Evolutionary conservation across 306 rosid genomes (phyloP), one percentile per base, ranked within the genome.

Genomic region (Sindora glabra): DNA sequence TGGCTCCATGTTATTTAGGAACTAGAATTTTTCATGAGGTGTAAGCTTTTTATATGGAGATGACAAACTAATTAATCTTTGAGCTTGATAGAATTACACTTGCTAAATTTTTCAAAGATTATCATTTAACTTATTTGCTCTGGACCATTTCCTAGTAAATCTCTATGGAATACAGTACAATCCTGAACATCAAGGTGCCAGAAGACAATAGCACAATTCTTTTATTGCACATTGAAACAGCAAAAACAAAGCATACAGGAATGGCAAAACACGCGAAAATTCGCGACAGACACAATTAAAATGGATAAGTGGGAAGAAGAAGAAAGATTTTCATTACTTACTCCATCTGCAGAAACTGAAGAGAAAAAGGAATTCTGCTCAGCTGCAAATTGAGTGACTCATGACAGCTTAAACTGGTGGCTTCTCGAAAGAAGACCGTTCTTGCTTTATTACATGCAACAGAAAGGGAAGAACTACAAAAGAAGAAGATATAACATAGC

Each of bases 281-380:
- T 8, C 3, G 10, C n/a, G n/a, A 11, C n/a, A 38, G 54, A 56
- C 19, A 67, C 19, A 68, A 60, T 10, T 0, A 37, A 27, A 56
- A 56, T 13, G 44, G 7, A 9, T 66, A 64, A 12, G 59, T 9
- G 33, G 9, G 18, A 48, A 12, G 59, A 12, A 39, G 9, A 14
- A 48, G 25, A 64, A 49, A 27, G 26, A 19, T 61, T 48, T 29
- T 74, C 44, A 56, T 71, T 73, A 73, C 75, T 50, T 50, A 64
- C 72, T 30, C n/a, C 41, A 63, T 67, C 65, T 59, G 76, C 79
- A 68, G 81, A 54, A 64, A 56, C 75, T 50, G 70, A 67, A 49
- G 70, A 41, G 38, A 60, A n/a, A 60, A 42, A 60, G 51, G 41
- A 54, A 60, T 41, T 64, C 62, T 5, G 67, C 38, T 62, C 70